phyloP scores from a whole-genome alignment of 228 moss, liverwort and hornwort genomes.

The Sphagnum fallax region DNA sequence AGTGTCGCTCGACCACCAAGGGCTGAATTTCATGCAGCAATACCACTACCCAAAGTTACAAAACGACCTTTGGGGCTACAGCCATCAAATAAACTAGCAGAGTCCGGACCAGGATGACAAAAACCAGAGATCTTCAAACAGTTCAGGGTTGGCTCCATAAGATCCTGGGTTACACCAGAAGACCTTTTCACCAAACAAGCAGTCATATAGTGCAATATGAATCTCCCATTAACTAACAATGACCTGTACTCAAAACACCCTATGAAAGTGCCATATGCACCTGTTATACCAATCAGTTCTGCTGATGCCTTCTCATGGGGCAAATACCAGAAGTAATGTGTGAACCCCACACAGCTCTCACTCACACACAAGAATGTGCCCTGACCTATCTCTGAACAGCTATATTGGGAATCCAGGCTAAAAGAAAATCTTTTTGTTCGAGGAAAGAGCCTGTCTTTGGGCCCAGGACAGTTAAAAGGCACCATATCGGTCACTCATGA shows the following conservation, averaged over 20 bases:
- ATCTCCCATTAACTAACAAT: not conserved
- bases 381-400: no score
- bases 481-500: no score
- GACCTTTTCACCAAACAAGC: not conserved
- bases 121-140: not conserved
- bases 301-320: no score
- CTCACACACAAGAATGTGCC: no score
- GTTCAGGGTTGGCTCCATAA: not conserved
- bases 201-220: not conserved
- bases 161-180: not conserved
- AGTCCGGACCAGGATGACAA: not conserved
- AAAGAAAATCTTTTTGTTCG: no score
- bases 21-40: conserved; percentile 31
- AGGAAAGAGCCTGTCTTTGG: no score
- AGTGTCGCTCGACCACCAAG: conserved; percentile 70
- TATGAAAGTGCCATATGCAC: not conserved
- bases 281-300: no score
- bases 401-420: no score
- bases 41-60: not conserved
- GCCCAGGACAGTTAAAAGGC: no score
- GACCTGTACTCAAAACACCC: not conserved
- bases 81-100: no score
- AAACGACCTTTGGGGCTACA: not conserved
- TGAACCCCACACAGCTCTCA: no score
- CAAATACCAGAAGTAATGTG: no score